Conservation (phyloP, 2,329 filamentous ascomycete genomes). For the Madurella fahalii region DNA sequence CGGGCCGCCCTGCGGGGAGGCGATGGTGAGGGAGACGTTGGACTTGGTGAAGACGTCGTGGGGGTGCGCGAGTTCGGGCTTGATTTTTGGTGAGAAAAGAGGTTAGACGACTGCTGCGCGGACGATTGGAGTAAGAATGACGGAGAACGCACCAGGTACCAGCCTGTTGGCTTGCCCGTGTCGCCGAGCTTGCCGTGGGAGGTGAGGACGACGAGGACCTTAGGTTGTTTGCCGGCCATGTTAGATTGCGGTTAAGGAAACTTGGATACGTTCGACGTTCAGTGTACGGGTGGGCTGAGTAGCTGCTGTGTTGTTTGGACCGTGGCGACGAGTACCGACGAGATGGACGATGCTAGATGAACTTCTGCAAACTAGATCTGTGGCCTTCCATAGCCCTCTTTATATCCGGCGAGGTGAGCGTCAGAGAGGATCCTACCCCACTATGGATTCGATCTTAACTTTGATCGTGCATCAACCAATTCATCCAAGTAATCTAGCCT, state of each 20-base stretch:
- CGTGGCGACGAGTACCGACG: too few relatives aligned
- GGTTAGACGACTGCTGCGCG: background rate
- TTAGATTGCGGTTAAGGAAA: background rate
- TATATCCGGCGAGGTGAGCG: too few relatives aligned
- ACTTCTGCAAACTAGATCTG: too few relatives aligned
- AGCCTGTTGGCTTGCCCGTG: constrained; percentile 58
- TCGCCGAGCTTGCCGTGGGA: constrained; percentile 52
- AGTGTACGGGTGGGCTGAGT: too few relatives aligned
- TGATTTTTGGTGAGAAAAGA: constrained; percentile 13
- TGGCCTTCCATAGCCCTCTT: too few relatives aligned
- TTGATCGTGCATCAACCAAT: too few relatives aligned
- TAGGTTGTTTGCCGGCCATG: constrained; percentile 43
- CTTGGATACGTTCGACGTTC: too few relatives aligned
- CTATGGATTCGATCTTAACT: too few relatives aligned
- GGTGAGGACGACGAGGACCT: constrained; percentile 67
- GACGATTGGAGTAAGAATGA: background rate
- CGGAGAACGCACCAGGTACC: constrained; percentile 57
- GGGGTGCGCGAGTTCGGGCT: constrained; percentile 63
- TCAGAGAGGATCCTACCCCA: too few relatives aligned
- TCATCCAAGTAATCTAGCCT: too few relatives aligned
- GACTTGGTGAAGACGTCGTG: constrained; percentile 51
- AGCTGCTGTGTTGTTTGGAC: too few relatives aligned
- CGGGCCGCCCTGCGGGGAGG: constrained; percentile 59
- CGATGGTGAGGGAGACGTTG: constrained; percentile 52
- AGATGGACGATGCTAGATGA: too few relatives aligned